Percentiles rank a stretch among this genome's conserved stretches.
phyloP scores from a whole-genome alignment of 331 rosid genomes.

The Quercus phellos region DNA sequence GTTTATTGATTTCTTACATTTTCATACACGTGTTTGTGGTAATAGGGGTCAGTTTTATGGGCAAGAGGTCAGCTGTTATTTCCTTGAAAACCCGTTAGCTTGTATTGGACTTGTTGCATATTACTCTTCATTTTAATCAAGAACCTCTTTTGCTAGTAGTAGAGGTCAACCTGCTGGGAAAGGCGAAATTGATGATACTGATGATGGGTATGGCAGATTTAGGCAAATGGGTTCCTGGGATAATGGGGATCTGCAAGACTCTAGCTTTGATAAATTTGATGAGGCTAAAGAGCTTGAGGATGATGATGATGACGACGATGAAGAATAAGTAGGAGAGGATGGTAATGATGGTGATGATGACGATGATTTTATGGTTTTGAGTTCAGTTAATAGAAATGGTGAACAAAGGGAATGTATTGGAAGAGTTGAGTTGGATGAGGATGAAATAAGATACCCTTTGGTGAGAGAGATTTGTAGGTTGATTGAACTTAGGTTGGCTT shows the following conservation, averaged over 20 bases:
- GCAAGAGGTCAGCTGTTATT: conserved; percentile 19
- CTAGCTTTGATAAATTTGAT: conserved; percentile 4
- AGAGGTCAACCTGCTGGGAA: conserved; percentile 19
- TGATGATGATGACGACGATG: conserved; percentile 15
- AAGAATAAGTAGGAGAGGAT: conserved; percentile 26
- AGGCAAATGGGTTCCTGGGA: conserved; percentile 32
- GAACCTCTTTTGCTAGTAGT: conserved; percentile 13
- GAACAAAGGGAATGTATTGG: conserved; percentile 18
- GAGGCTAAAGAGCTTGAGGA: conserved; percentile 22
- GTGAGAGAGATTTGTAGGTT: conserved; percentile 66
- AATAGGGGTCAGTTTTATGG: conserved; percentile 10
- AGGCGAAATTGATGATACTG: conserved; percentile 11
- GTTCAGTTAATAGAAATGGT: conserved; percentile 21
- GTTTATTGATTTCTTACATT: neutral
- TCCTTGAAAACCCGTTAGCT: conserved; percentile 15
- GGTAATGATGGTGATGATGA: conserved; percentile 16
- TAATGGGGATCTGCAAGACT: conserved; percentile 18
- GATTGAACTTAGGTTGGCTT: conserved; percentile 52
- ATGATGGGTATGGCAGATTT: conserved; percentile 17
- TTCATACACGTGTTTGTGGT: conserved; percentile 14
- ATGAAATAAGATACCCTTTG: conserved; percentile 64
- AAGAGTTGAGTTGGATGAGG: conserved; percentile 52
- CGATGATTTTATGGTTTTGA: conserved; percentile 35
- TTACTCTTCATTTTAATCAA: conserved; percentile 31
- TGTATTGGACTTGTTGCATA: conserved; percentile 1